Evolutionary conservation across 2,329 filamentous ascomycete species (phyloP), one percentile per base, ranked within the genome.

Genomic region (Ceratocystiopsis minuta): DNA sequence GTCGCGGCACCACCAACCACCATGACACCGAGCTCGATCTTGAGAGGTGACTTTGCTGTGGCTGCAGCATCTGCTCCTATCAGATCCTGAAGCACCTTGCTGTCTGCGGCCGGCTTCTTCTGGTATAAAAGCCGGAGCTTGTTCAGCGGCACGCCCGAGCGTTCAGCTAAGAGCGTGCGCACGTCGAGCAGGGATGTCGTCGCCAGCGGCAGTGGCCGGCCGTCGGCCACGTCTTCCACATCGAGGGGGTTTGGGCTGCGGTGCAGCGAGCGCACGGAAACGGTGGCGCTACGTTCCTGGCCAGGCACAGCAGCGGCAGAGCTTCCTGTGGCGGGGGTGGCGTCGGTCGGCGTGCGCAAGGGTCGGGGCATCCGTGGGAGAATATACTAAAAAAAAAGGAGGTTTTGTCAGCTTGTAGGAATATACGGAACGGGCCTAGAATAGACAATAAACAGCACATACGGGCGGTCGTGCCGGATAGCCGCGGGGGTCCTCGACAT

Each of bases 111-210:
- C 0, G 88, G 88, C 60, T 94, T 93, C 65, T 90, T 92, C 59
- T 82, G 82, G 55, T 80, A 72, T 47, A 98, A 63, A 11, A 98
- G 62, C 63, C 87, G 86, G 56, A 96, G 75, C 66, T 92, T 94
- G 34, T 79, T 74, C n/a, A 73, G 60, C 3, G 75, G 68, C 44
- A 82, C 69, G 20, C 68, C 64, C 6, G 78, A 72, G 49, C 80
- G 66, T 15, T 64, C 57, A 2, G 76, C 70, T 36, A 94, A 76
- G 3, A 69, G 64, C 41, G 69, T 63, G 58, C 93, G 93, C 51
- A 96, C 63, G 46, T 88, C 80, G 49, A 83, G 75, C 37, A 94
- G 67, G 2, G 80, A 85, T 1, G 82, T 86, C 42, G 73, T 76
- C 34, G 44, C 35, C 14, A 73, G 64, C 2, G 78, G 61, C 43